Percentiles rank a stretch among this genome's conserved stretches.
These are phyloP conservation scores for Tanacetum coccineum DNA, from an alignment of 129 eudicot species.

Conservation along the genomic window DNA sequence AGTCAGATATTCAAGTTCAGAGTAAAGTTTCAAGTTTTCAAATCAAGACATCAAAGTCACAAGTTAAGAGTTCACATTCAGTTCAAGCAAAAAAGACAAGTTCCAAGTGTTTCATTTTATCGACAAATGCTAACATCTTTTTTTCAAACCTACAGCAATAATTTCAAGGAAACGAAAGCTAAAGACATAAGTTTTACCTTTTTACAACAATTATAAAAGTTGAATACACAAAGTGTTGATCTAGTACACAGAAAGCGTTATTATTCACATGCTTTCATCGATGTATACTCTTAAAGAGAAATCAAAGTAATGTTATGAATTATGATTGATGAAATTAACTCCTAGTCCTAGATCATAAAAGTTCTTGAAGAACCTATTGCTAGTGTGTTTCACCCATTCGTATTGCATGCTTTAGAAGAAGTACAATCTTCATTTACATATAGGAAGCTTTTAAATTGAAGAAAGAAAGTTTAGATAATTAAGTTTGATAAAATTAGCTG, in stretches of 20 bases:
- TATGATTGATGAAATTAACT: not conserved
- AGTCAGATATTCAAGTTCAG: no score
- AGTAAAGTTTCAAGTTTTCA: no score
- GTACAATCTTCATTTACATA: not conserved
- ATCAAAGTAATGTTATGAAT: not conserved
- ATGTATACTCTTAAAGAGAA: conserved; percentile 10
- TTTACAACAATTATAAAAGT: not conserved
- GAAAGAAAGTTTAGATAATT: not conserved
- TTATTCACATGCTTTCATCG: conserved; percentile 4
- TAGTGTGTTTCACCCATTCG: conserved; percentile 11
- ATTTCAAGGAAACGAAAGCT: not conserved
- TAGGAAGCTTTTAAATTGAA: not conserved
- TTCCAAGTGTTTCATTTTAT: no score
- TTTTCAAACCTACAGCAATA: not conserved
- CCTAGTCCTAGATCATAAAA: conserved; percentile 7
- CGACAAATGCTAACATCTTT: no score
- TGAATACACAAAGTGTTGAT: not conserved
- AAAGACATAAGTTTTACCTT: not conserved
- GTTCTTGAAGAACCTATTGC: not conserved
- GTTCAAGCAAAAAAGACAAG: no score
- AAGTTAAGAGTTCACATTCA: not conserved
- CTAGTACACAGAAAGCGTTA: not conserved
- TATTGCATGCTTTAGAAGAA: conserved; percentile 1
- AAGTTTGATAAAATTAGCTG: not conserved
- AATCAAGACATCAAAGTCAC: no score